phyloP scores from a whole-genome alignment of 352 stramenopile species.

The Pythium utonaiense region DNA sequence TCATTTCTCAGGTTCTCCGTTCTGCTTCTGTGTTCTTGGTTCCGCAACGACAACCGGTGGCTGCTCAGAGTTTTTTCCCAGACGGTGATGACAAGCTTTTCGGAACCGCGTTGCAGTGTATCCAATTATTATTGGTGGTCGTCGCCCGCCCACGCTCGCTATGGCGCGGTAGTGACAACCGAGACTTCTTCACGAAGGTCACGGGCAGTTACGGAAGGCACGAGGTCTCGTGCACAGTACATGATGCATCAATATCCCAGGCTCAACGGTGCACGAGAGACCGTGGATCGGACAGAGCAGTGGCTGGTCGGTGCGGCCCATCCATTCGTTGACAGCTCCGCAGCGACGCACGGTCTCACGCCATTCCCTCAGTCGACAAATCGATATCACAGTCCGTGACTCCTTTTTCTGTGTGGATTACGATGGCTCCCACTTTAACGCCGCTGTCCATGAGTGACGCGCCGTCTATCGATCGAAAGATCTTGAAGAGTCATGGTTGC shows the following conservation, averaged over 20 bases:
- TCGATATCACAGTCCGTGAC: background rate
- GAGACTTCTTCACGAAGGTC: too few species aligned
- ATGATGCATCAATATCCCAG: background rate
- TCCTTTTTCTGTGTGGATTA: constrained; percentile 3
- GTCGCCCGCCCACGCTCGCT: too few species aligned
- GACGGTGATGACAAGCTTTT: background rate
- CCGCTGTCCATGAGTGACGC: constrained; percentile 14
- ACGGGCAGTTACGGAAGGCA: too few species aligned
- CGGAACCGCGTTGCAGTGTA: background rate
- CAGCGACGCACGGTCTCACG: background rate
- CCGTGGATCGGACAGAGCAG: background rate
- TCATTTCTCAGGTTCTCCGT: background rate
- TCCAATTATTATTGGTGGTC: constrained; percentile 3
- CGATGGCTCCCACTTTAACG: background rate
- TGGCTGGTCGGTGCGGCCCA: background rate
- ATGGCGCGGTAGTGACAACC: too few species aligned
- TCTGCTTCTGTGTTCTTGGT: constrained; percentile 1
- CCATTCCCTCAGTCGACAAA: background rate
- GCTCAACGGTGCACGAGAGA: background rate
- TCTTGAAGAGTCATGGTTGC: background rate
- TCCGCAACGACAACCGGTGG: background rate
- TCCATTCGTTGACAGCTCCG: background rate
- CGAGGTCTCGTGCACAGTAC: too few species aligned
- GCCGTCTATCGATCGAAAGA: too few species aligned
- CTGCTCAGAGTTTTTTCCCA: background rate